Evolutionary conservation across 164 flowering plant genomes (phyloP), one percentile per base, ranked within the genome.

Genomic region (Annona cherimola): DNA sequence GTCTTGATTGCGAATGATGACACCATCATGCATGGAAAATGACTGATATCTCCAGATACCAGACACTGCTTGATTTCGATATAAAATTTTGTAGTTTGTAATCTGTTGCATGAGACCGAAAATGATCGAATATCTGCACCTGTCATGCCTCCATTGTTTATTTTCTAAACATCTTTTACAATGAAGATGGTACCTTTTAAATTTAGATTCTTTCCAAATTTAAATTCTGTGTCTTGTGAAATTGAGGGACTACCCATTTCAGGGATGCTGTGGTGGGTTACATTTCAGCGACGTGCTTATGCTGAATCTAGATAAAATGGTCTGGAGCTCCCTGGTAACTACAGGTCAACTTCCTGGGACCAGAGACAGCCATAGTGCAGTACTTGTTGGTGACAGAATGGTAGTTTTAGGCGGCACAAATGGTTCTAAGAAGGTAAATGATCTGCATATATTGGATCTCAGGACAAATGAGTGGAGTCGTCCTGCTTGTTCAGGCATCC

Each of bases 221-320:
- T 50, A 16, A 50, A 50, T 16, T 50, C 14, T 41, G 8, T 26
- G 35, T 0, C 35, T 26, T 26, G 35, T 26, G 35, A 26, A 26
- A 26, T 26, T 26, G 35, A 26, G 16, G 3, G 12, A 14, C 5
- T 50, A 66, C 50, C 50, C 54, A 43, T 71, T 63, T 35, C 88
- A 94, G 99, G 99, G 99, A 68, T 94, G 99, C 78, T 88, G 98
- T 69, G 98, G 99, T 0, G 97, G 99, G 12, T 61, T 90, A 79
- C 96, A 92, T 81, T 92, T 86, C 80, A 83, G 92, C 63, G 99
- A 94, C 76, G 97, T 94, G 8, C 88, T 94, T 12, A 76, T 79
- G 61, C 87, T 93, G 18, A 73, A 91, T 73, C 86, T 94, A 11
- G 80, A 84, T 12, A 85, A 85, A 50, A 94, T 92, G 97, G 73